phyloP scores from a whole-genome alignment of 805 yeast genomes.

The Priceomyces medius region DNA sequence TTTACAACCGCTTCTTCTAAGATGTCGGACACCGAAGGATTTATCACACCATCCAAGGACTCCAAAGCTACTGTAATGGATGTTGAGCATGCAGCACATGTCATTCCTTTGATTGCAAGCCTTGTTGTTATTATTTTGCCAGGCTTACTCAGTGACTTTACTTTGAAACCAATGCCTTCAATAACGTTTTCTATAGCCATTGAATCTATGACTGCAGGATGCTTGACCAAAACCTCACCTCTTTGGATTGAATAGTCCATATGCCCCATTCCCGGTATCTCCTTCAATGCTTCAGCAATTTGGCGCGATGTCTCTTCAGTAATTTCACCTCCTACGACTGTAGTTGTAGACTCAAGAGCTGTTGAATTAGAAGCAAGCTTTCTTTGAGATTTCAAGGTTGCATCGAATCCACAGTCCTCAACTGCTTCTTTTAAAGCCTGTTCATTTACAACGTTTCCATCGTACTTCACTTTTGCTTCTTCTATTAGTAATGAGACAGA shows the following conservation, averaged over 20 bases:
- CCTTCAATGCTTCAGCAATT: conserved; percentile 26
- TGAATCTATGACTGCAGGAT: conserved; percentile 25
- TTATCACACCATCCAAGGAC: conserved; percentile 48
- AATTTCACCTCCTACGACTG: background rate
- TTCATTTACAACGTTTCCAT: conserved; percentile 12
- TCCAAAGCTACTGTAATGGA: conserved; percentile 59
- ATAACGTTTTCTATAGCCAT: conserved; percentile 18
- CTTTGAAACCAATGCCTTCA: conserved; percentile 62
- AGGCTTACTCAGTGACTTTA: background rate
- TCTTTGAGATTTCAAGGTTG: conserved; percentile 2
- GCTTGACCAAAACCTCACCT: conserved; percentile 61
- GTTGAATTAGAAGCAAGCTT: background rate
- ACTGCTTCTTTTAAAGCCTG: conserved; percentile 20
- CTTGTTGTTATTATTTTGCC: background rate
- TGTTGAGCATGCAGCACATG: conserved; percentile 80
- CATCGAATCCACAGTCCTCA: conserved; percentile 30
- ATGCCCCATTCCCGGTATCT: conserved; percentile 47
- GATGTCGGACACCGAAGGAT: conserved; percentile 65
- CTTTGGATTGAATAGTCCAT: conserved; percentile 69
- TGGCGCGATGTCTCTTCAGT: background rate
- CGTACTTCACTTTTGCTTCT: conserved; percentile 29
- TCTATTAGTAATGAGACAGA: conserved; percentile 39
- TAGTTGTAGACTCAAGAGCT: background rate
- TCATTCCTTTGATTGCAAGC: conserved; percentile 62
- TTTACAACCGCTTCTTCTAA: conserved; percentile 69